Percentiles rank a stretch among this genome's conserved stretches.
Evolutionary conservation across 371 early-diverging fungal genomes (phyloP).

Genomic region (Vairimorpha necatrix): DNA sequence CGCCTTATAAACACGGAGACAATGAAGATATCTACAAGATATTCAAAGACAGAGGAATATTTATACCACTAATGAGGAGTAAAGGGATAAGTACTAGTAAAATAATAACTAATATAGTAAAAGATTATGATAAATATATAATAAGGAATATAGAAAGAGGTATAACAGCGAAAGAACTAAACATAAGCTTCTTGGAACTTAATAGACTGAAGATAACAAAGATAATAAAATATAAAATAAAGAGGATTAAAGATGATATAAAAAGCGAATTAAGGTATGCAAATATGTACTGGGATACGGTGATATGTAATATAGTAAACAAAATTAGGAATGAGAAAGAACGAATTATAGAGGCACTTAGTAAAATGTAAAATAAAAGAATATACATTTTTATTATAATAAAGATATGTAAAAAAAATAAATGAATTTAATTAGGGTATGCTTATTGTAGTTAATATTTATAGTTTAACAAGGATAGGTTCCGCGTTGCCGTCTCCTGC

Average conservation of each 20-base stretch:
- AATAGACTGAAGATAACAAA: slow-evolving; percentile 43
- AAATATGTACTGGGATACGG: slow-evolving; percentile 47
- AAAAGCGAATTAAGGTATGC: slow-evolving; percentile 28
- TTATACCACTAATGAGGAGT: slow-evolving; percentile 81
- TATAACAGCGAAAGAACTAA: slow-evolving; percentile 77
- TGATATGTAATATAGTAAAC: slow-evolving; percentile 19
- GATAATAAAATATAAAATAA: slow-evolving; percentile 41
- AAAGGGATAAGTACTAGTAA: slow-evolving; percentile 85
- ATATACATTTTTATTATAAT: too few relatives aligned
- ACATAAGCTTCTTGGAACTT: slow-evolving; percentile 66
- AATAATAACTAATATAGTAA: slow-evolving; percentile 83
- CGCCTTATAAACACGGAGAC: slow-evolving; percentile 72
- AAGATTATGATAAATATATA: slow-evolving; percentile 83
- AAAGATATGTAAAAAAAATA: too few relatives aligned
- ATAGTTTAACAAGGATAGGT: too few relatives aligned
- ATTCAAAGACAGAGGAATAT: slow-evolving; percentile 77
- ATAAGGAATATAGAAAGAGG: slow-evolving; percentile 83
- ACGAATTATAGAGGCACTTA: not conserved
- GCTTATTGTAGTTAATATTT: too few relatives aligned
- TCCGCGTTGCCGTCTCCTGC: too few relatives aligned
- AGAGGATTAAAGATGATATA: slow-evolving; percentile 28
- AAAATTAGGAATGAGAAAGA: not conserved
- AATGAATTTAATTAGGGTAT: too few relatives aligned
- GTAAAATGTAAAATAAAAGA: too few relatives aligned
- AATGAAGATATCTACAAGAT: slow-evolving; percentile 83